phyloP scores from a whole-genome alignment of 805 yeast species.

The Saturnispora halmiae region DNA sequence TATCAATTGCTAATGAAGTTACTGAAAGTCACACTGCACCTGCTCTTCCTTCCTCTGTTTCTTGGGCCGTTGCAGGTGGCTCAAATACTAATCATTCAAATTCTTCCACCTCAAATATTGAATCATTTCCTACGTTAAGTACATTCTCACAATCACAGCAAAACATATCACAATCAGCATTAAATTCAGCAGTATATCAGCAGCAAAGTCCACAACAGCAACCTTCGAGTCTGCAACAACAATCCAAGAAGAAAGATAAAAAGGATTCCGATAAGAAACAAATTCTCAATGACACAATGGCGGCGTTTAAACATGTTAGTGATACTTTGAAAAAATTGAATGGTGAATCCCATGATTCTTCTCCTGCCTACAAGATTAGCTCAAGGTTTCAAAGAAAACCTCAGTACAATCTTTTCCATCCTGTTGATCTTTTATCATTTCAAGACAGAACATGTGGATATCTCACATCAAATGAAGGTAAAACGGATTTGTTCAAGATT shows the following conservation, averaged over 20 bases:
- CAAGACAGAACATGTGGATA: conserved; percentile 12
- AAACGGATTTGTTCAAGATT: conserved; percentile 20
- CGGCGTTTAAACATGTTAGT: conserved; percentile 21
- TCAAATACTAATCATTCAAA: conserved; percentile 21
- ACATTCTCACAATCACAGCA: conserved; percentile 23
- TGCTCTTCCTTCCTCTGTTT: conserved; percentile 57
- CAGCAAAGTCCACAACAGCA: conserved; percentile 11
- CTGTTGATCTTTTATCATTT: conserved; percentile 15
- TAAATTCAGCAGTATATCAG: conserved; percentile 27
- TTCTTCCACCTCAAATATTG: conserved; percentile 13
- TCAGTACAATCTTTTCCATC: conserved; percentile 19
- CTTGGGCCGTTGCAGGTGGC: conserved; percentile 40
- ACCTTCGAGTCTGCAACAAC: not conserved
- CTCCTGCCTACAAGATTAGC: conserved; percentile 21
- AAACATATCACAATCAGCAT: conserved; percentile 10
- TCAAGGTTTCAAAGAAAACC: conserved; percentile 17
- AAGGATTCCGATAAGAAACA: conserved; percentile 20
- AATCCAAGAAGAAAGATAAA: conserved; percentile 21
- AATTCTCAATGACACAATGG: conserved; percentile 19
- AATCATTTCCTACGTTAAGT: conserved; percentile 47
- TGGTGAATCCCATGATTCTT: conserved; percentile 16
- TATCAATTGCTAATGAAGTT: not conserved
- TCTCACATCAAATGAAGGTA: conserved; percentile 15
- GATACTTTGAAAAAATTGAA: conserved; percentile 24
- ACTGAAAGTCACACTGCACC: conserved; percentile 21